These are phyloP conservation scores for Coemansia sp. DNA, from an alignment of 192 early-diverging fungal species.

Conservation along the genomic window DNA sequence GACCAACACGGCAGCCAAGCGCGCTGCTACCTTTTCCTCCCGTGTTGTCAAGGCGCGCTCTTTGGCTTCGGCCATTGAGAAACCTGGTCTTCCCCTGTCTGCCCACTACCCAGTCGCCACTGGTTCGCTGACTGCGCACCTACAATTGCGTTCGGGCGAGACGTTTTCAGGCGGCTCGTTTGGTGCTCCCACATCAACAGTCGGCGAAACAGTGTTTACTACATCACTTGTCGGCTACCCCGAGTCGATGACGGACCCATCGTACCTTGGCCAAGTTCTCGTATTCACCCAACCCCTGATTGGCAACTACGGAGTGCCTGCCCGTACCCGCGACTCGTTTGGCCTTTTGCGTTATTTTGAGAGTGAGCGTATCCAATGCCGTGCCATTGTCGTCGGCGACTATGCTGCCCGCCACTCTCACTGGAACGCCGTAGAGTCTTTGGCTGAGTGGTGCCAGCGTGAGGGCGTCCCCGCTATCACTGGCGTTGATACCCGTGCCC, in stretches of 20 bases:
- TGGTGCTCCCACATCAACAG: constrained; percentile 65
- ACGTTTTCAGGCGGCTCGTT: constrained; percentile 83
- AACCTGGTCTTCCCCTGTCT: constrained; percentile 21
- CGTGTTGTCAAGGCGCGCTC: constrained; percentile 34
- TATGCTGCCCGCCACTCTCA: constrained; percentile 91
- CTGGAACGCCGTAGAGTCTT: constrained; percentile 79
- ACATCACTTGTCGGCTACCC: constrained; percentile 82
- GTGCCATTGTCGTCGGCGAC: constrained; percentile 86
- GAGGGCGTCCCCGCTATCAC: constrained; percentile 88
- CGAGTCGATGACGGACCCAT: constrained; percentile 96
- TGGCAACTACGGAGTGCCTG: constrained; percentile 98
- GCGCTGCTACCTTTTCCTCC: background rate
- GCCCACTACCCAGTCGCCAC: constrained; percentile 55
- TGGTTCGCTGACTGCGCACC: constrained; percentile 56
- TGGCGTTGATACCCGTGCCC: constrained; percentile 91
- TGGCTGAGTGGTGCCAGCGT: constrained; percentile 87
- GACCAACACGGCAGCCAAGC: constrained; percentile 10
- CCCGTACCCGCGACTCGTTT: constrained; percentile 76
- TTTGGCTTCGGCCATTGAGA: constrained; percentile 32
- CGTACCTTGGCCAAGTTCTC: constrained; percentile 96
- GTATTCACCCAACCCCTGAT: constrained; percentile 96
- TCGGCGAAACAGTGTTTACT: constrained; percentile 95
- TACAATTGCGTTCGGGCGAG: constrained; percentile 80
- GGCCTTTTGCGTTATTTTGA: constrained; percentile 93
- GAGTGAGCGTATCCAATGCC: constrained; percentile 88